A percentile compares a stretch with the other conserved stretches of the same genome.
phyloP scores from a whole-genome alignment of 371 early-diverging fungal genomes.

The Apophysomyces ossiformis region DNA sequence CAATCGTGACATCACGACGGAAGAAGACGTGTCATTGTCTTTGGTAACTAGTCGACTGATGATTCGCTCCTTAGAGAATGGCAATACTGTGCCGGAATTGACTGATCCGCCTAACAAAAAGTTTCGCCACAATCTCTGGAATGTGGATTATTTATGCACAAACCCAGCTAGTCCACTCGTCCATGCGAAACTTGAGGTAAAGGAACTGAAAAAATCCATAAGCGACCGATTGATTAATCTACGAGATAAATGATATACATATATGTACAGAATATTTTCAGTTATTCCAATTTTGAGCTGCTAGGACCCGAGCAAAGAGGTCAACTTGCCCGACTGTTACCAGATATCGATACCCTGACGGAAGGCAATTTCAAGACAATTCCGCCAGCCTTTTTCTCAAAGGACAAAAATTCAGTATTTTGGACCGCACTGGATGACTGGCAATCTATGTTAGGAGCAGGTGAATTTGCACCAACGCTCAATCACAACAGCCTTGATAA shows the following conservation, averaged over 20 bases:
- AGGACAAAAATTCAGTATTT: constrained; percentile 39
- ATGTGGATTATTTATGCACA: constrained; percentile 34
- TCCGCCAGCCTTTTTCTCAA: constrained; percentile 38
- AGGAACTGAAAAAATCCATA: constrained; percentile 1
- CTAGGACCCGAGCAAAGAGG: constrained; percentile 39
- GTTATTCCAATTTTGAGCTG: constrained; percentile 42
- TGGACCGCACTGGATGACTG: constrained; percentile 44
- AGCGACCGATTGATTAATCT: constrained; percentile 14
- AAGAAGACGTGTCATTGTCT: constrained; percentile 30
- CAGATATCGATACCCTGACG: constrained; percentile 29
- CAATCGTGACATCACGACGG: constrained; percentile 17
- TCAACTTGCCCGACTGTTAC: constrained; percentile 39
- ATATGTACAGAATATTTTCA: constrained; percentile 37
- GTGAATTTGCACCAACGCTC: constrained; percentile 24
- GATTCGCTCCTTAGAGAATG: constrained; percentile 28
- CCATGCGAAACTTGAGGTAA: constrained; percentile 45
- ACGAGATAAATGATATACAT: not conserved
- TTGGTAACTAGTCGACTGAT: constrained; percentile 37
- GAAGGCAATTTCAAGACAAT: constrained; percentile 11
- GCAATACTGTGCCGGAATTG: not conserved
- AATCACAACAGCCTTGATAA: not conserved
- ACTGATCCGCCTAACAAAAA: constrained; percentile 33
- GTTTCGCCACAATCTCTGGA: constrained; percentile 31
- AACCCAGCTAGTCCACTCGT: constrained; percentile 41
- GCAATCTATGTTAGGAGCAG: constrained; percentile 37